These are phyloP conservation scores for Cryptosporidium baileyi DNA, from an alignment of 169 alveolate genomes.

Conservation along the genomic window DNA sequence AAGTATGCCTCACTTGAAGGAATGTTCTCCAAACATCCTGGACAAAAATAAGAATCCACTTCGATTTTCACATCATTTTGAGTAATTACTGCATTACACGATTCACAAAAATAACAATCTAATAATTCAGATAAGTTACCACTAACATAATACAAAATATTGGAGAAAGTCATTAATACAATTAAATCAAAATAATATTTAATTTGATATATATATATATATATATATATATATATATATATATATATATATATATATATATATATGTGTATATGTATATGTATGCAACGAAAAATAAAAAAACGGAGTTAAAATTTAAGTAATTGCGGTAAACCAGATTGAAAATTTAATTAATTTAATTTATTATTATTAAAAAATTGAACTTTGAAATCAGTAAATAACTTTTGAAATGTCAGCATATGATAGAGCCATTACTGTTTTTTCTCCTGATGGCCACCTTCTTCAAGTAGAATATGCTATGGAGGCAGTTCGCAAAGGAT, in stretches of 20 bases:
- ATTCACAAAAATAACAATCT: constrained; percentile 57
- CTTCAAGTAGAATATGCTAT: constrained; percentile 99
- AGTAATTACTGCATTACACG: constrained; percentile 36
- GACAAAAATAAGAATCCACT: constrained; percentile 78
- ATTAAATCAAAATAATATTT: background rate
- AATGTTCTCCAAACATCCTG: constrained; percentile 75
- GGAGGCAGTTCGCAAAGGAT: constrained; percentile 97
- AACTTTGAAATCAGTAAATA: background rate
- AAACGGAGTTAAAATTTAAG: background rate
- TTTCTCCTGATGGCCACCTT: constrained; percentile 99
- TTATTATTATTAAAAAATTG: background rate
- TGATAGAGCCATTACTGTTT: constrained; percentile 99
- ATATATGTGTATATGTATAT: too few relatives aligned
- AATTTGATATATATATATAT: too few relatives aligned
- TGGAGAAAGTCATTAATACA: background rate
- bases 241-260: too few relatives aligned
- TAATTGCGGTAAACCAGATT: too few relatives aligned
- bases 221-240: too few relatives aligned
- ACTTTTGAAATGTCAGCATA: constrained; percentile 79
- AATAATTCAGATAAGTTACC: constrained; percentile 2
- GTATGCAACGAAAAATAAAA: background rate
- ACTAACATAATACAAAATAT: background rate
- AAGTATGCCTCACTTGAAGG: constrained; percentile 76
- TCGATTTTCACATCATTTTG: constrained; percentile 69
- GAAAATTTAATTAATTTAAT: too few relatives aligned